These are phyloP conservation scores for Paramecium primaurelia DNA, from an alignment of 73 alveolate species.

Conservation along the genomic window DNA sequence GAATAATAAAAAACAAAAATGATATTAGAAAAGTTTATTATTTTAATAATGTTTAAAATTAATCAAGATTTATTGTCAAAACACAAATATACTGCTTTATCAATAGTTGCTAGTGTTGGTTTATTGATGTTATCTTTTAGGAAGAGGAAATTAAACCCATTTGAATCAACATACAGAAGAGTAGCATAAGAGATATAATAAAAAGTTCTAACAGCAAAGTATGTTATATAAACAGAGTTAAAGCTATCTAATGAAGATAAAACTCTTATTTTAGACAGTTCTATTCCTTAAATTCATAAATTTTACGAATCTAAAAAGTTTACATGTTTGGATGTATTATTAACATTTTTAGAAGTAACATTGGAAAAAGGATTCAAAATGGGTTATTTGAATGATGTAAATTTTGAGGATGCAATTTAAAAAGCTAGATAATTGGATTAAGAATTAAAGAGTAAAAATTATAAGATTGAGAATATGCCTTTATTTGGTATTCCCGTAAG, in stretches of 20 bases:
- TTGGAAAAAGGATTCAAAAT: not conserved
- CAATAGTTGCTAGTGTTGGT: not conserved
- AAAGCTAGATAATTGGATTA: not conserved
- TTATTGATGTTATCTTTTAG: not conserved
- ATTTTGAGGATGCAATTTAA: not conserved
- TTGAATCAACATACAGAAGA: not conserved
- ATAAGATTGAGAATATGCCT: not conserved
- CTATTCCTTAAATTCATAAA: not conserved
- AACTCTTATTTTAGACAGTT: not conserved
- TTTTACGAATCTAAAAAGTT: not conserved
- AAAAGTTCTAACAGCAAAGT: not conserved
- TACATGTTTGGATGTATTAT: not conserved
- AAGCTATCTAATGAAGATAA: not conserved
- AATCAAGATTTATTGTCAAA: not conserved
- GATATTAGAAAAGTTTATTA: not conserved
- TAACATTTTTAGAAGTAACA: not conserved
- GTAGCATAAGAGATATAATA: not conserved
- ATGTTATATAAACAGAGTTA: not conserved
- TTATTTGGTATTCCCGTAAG: conserved; percentile 75
- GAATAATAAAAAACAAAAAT: not conserved
- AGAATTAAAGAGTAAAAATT: not conserved
- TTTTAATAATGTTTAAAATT: not conserved
- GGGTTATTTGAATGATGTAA: not conserved
- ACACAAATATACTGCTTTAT: not conserved
- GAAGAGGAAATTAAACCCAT: not conserved